Base-by-base conservation (phyloP, 1,284 basidiomycete genomes). In the Puccinia novopanici region DNA sequence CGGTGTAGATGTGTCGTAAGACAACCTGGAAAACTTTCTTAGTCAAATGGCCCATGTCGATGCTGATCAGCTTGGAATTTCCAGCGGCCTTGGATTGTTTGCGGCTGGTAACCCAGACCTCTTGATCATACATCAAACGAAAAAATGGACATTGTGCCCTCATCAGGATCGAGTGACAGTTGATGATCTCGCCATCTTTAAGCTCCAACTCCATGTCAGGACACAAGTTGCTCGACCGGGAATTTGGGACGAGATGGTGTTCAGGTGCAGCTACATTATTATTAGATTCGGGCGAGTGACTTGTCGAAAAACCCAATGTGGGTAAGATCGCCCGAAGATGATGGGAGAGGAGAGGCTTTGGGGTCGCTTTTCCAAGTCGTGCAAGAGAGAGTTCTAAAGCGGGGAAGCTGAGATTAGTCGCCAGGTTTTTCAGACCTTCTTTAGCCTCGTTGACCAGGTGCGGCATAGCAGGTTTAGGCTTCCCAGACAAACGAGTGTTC, bases 131-230 rank as follows among this genome's bases (percentile, higher is more conserved):
- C 85, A 99, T 91, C n/a, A 90, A 89, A 8, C 90, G 87, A 84
- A 98, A 98, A 85, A 98, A 93, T 0, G 90, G 89, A 61, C 92
- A 95, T 2, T 96, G 89, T 0, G 93, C 90, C 1, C 93, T 89
- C 24, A 99, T 88, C 22, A 98, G 86, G 13, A 88, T 85, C 0
- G 94, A 94, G 85, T 97, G 92, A 10, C 89, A 90, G 37, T 86
- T 87, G 0, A 98, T 89, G n/a, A 45, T 70, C 5, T 89, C 88
- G 70, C 88, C 87, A 83, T 98, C 94, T 0, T 88, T 88, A 2
- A 98, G 87, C 37, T 89, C 87, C 13, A 99, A 86, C n/a, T 92
- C 86, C 3, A 94, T 90, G 83, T 98, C 94, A 0, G 90, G 89
- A 8, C 83, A 81, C 30, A 86, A 83, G 6, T 89, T 82, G 30